A percentile compares a stretch with the other conserved stretches of the same genome.
phyloP scores from a whole-genome alignment of 2,329 filamentous ascomycete genomes.

The Phoma sp. region DNA sequence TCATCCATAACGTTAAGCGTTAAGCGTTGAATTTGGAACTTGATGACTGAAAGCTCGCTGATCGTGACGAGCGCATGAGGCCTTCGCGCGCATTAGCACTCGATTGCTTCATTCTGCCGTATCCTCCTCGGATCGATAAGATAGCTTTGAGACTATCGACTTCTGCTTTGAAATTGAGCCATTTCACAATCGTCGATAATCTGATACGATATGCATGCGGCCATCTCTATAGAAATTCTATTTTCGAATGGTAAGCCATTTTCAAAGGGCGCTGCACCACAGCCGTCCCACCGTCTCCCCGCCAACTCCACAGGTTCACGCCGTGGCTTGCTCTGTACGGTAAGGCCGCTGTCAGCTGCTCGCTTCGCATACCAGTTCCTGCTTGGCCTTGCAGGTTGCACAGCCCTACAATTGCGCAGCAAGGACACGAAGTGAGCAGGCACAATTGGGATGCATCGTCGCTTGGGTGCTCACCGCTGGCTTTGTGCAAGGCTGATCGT shows the following conservation, averaged over 20 bases:
- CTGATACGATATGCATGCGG: not conserved
- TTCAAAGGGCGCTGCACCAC: conserved; percentile 4
- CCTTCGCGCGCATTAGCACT: conserved; percentile 3
- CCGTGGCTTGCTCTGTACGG: conserved; percentile 20
- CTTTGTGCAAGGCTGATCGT: conserved; percentile 12
- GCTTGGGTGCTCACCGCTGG: conserved; percentile 8
- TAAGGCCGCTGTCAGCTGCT: conserved; percentile 24
- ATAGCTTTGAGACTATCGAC: not conserved
- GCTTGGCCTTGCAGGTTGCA: conserved; percentile 16
- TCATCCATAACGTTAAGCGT: conserved; percentile 15
- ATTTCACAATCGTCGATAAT: not conserved
- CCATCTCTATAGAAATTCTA: conserved; percentile 4
- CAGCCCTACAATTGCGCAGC: conserved; percentile 29
- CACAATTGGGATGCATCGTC: not conserved
- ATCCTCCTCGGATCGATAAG: not conserved
- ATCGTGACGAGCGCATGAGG: conserved; percentile 1
- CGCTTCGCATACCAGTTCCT: conserved; percentile 22
- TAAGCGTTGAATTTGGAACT: conserved; percentile 5
- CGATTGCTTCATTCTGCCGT: conserved; percentile 8
- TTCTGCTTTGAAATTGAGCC: not conserved
- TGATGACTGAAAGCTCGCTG: conserved; percentile 12
- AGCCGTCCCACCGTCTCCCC: conserved; percentile 11
- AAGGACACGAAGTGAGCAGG: conserved; percentile 3
- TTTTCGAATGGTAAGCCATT: conserved; percentile 1
- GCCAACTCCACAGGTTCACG: conserved; percentile 21